A percentile compares a stretch with the other conserved stretches of the same genome.
These are phyloP conservation scores for Cercospora sp. DNA, from an alignment of 2,329 filamentous ascomycete species.

Conservation along the genomic window DNA sequence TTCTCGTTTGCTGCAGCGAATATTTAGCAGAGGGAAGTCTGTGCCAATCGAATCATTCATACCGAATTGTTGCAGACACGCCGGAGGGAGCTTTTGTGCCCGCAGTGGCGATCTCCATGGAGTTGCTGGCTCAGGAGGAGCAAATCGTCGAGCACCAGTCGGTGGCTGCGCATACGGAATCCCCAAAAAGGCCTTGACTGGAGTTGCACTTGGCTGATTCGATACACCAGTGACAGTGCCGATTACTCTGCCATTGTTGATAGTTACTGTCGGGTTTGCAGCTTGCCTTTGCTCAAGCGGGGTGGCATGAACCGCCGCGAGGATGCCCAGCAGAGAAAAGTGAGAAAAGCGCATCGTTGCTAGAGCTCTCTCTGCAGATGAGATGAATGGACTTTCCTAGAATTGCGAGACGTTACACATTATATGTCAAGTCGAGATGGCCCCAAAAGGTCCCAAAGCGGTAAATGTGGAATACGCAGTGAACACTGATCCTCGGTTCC, in stretches of 20 bases:
- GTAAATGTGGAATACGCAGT: neutral
- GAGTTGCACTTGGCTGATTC: conserved; percentile 22
- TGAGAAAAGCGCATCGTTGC: conserved; percentile 6
- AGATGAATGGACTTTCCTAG: neutral
- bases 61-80: conserved; percentile 30
- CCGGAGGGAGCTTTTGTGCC: conserved; percentile 20
- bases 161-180: conserved; percentile 27
- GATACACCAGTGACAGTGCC: conserved; percentile 24
- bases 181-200: conserved; percentile 25
- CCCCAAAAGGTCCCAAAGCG: neutral
- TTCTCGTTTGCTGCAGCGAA: conserved; percentile 5
- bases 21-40: neutral
- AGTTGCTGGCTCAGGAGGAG: conserved; percentile 21
- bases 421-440: neutral
- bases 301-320: neutral
- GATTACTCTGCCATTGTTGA: conserved; percentile 22
- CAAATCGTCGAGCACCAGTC: conserved; percentile 22
- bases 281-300: conserved; percentile 5
- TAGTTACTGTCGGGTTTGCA: conserved; percentile 23
- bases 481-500: neutral
- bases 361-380: neutral
- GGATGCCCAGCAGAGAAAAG: neutral
- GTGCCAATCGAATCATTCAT: neutral
- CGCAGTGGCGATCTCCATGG: conserved; percentile 16
- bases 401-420: neutral